Evolutionary conservation across 495 filamentous ascomycete species (phyloP), one percentile per base, ranked within the genome.

Genomic region (Neurospora intermedia): DNA sequence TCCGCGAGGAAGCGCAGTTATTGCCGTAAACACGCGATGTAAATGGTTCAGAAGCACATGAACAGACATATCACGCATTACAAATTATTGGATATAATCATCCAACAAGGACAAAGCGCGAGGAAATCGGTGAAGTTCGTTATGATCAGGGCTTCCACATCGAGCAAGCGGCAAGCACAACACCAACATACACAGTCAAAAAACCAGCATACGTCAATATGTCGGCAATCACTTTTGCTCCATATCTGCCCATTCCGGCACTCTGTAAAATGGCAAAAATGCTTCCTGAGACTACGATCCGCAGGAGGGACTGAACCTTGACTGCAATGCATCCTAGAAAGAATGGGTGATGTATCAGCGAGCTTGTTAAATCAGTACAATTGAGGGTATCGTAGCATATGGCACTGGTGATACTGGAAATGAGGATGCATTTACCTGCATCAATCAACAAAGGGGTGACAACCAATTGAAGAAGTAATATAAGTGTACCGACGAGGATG

Each of bases 221-320:
- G 46, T 10, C 5, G 11, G 5, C 46, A 54, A 54, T 0, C 23
- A 54, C 13, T 23, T 20, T 20, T 1, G n/a, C 46, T 54, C 46
- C 46, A 54, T 54, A 54, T 54, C 46, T 20, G 23, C 46, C 46
- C 46, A 54, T 54, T 54, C 4, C 46, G 1, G 10, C 46, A 27
- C 46, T 54, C 46, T 54, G 46, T 0, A 15, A 6, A 6, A 54
- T 0, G 10, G 46, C 46, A 20, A 54, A 54, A 0, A 54, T 0
- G 20, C 46, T 23, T 27, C 0, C 1, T 2, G 46, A 13, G 10
- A 0, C 1, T 6, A 54, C 10, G 5, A 54, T 54, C 20, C 46
- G 10, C 0, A 54, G 0, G 4, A 54, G 0, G 0, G 46, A 54
- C 0, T 54, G 46, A 0, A 54, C 2, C 6, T 54, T 23, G 0